phyloP scores from a whole-genome alignment of 1,284 basidiomycete genomes.

The Calocybe gambosa region DNA sequence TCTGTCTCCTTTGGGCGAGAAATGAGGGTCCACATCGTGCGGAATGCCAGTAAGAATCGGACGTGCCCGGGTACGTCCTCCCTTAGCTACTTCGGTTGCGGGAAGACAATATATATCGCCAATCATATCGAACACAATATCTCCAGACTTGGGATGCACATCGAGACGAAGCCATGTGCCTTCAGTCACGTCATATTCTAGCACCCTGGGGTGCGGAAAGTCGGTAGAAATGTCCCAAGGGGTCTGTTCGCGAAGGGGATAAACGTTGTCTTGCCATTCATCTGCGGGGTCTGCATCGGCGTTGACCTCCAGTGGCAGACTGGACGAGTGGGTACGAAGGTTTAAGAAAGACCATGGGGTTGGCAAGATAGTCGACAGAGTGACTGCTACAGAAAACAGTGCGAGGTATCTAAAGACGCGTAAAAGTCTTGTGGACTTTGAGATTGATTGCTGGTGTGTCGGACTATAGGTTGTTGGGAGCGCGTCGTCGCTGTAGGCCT shows the following conservation, averaged over 20 bases:
- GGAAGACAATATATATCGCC: conserved; percentile 70
- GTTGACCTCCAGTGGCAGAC: conserved; percentile 13
- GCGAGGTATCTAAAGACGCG: conserved; percentile 16
- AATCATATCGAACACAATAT: conserved; percentile 69
- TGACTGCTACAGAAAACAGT: conserved; percentile 16
- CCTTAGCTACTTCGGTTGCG: conserved; percentile 22
- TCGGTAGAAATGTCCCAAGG: conserved; percentile 77
- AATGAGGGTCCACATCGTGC: conserved; percentile 64
- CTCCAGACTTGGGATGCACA: conserved; percentile 59
- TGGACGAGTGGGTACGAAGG: conserved; percentile 7
- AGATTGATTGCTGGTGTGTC: conserved; percentile 5
- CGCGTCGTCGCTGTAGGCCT: conserved; percentile 1
- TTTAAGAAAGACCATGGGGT: conserved; percentile 20
- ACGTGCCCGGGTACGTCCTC: conserved; percentile 28
- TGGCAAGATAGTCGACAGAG: conserved; percentile 19
- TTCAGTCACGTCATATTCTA: conserved; percentile 64
- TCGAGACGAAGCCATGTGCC: conserved; percentile 72
- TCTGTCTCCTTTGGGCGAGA: conserved; percentile 57
- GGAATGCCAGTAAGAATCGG: conserved; percentile 57
- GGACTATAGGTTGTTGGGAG: conserved; percentile 7
- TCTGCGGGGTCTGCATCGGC: conserved; percentile 23
- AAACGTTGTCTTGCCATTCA: conserved; percentile 50
- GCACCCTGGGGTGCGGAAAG: conserved; percentile 55
- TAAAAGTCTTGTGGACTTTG: conserved; percentile 10
- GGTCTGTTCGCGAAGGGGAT: conserved; percentile 56